Conservation (phyloP, 1,284 basidiomycete genomes). For the Peniophora sp. region DNA sequence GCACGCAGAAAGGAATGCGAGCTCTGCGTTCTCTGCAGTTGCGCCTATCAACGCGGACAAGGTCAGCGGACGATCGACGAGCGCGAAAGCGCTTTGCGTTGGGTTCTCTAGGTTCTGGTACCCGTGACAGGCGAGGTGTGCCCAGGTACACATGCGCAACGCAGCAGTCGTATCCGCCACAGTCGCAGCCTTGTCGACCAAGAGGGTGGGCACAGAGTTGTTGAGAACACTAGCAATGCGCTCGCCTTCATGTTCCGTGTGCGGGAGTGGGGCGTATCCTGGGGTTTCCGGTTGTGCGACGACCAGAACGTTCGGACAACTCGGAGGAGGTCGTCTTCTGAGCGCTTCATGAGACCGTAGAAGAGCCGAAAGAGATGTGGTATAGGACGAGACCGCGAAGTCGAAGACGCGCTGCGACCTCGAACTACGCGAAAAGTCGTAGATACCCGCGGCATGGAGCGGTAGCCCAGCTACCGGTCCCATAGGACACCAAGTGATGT, state of each 20-base stretch:
- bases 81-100: neutral
- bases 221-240: neutral
- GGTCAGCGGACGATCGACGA: neutral
- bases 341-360: neutral
- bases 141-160: neutral
- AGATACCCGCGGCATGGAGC: neutral
- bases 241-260: neutral
- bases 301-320: neutral
- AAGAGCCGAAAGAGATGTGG: neutral
- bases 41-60: neutral
- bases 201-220: neutral
- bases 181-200: neutral
- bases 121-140: neutral
- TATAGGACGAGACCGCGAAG: neutral
- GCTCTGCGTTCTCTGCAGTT: conserved; percentile 5
- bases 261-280: neutral
- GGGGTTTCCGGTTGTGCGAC: neutral
- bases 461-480: neutral
- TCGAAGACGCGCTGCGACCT: neutral
- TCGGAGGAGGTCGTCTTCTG: neutral
- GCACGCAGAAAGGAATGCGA: conserved; percentile 7
- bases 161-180: neutral
- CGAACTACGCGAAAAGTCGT: neutral
- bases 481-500: neutral
- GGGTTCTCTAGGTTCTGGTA: neutral